Evolutionary conservation across 1,284 basidiomycete species (phyloP).

Genomic region (Ceraceosorus guamensis): DNA sequence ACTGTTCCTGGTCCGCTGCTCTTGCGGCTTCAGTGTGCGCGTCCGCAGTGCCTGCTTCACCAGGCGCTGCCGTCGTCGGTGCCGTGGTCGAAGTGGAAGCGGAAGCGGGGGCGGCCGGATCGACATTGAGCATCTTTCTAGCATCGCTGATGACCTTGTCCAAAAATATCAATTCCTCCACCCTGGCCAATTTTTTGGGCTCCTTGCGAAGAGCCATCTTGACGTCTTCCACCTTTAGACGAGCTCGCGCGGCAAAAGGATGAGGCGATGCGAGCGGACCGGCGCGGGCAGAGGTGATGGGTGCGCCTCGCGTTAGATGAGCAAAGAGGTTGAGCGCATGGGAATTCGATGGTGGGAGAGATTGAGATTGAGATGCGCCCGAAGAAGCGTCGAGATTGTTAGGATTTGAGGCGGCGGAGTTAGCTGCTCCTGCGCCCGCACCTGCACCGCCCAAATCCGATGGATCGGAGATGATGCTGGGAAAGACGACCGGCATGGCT

Average conservation of each 20-base stretch:
- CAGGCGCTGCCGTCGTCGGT: too few relatives aligned
- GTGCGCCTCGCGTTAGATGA: not conserved
- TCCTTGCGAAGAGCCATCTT: conserved; percentile 44
- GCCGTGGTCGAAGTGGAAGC: too few relatives aligned
- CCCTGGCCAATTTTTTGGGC: conserved; percentile 38
- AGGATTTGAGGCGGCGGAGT: not conserved
- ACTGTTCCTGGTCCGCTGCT: too few relatives aligned
- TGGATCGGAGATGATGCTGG: conserved; percentile 8
- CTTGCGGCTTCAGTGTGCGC: too few relatives aligned
- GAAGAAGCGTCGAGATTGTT: too few relatives aligned
- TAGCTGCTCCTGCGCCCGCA: not conserved
- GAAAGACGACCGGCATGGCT: conserved; percentile 14
- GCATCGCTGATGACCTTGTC: conserved; percentile 45
- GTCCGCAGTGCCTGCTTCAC: too few relatives aligned
- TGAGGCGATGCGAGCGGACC: not conserved
- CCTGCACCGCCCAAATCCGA: conserved; percentile 5
- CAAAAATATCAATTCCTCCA: conserved; percentile 45
- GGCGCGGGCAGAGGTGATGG: not conserved
- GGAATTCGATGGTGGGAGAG: not conserved
- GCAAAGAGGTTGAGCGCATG: too few relatives aligned
- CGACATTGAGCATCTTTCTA: conserved; percentile 18
- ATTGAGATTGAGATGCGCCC: not conserved
- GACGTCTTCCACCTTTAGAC: conserved; percentile 45
- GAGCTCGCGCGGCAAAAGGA: conserved; percentile 15
- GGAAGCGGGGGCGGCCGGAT: too few relatives aligned